Evolutionary conservation across 2,329 filamentous ascomycete genomes (phyloP).

Genomic region (Phialophora tarda): DNA sequence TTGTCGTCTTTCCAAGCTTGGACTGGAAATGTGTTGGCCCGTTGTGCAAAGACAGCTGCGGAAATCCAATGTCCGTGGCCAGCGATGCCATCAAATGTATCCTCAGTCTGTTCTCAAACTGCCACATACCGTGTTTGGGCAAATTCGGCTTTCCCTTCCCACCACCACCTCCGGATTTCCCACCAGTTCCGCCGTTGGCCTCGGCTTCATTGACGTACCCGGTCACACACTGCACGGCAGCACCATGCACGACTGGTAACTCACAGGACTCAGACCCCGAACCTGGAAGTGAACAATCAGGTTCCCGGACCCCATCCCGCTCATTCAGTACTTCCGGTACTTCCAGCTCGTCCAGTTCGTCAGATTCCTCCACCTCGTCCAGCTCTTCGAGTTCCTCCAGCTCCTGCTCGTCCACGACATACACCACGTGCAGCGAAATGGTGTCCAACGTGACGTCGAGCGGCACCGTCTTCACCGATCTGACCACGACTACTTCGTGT

Average conservation of each 20-base stretch:
- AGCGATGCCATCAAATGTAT: slow-evolving; percentile 8
- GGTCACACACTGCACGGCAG: slow-evolving; percentile 7
- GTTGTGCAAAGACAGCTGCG: slow-evolving; percentile 15
- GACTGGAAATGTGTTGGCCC: slow-evolving; percentile 19
- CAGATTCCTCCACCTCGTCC: neutral
- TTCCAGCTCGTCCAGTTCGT: neutral
- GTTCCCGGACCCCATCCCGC: neutral
- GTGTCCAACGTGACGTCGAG: slow-evolving; percentile 9
- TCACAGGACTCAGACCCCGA: neutral
- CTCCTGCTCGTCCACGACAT: slow-evolving; percentile 6
- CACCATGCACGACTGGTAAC: slow-evolving; percentile 3
- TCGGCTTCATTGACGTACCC: slow-evolving; percentile 6
- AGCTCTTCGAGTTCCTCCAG: slow-evolving; percentile 6
- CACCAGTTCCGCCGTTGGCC: slow-evolving; percentile 8
- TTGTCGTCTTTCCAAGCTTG: slow-evolving; percentile 17
- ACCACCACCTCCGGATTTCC: slow-evolving; percentile 2
- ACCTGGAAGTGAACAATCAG: neutral
- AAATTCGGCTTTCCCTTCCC: slow-evolving; percentile 16
- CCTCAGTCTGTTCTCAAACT: slow-evolving; percentile 1
- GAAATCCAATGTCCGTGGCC: slow-evolving; percentile 1
- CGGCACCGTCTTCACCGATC: neutral
- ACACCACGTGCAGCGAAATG: neutral
- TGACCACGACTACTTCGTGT: slow-evolving; percentile 11
- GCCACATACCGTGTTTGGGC: slow-evolving; percentile 8
- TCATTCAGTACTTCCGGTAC: neutral